These are phyloP conservation scores for Bacidia rubella DNA, from an alignment of 495 filamentous ascomycete genomes.

Conservation along the genomic window DNA sequence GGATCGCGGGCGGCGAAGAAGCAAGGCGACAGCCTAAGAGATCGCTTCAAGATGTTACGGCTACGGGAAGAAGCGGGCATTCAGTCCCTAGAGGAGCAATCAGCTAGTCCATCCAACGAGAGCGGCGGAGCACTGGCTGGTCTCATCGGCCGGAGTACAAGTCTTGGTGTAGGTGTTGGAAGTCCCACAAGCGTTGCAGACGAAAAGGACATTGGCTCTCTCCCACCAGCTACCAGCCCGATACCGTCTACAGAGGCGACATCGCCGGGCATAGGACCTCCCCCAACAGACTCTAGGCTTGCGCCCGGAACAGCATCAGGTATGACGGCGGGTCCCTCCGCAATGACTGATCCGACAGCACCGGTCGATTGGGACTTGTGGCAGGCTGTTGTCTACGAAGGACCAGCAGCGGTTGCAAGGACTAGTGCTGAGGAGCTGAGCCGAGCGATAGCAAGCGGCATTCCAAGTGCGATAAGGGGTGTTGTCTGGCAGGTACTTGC, in stretches of 20 bases:
- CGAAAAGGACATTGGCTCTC: conserved; percentile 36
- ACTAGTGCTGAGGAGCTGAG: conserved; percentile 81
- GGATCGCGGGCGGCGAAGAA: conserved; percentile 31
- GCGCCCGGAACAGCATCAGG: conserved; percentile 76
- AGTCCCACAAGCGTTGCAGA: conserved; percentile 42
- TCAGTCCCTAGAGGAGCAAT: conserved; percentile 32
- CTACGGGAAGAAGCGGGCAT: conserved; percentile 66
- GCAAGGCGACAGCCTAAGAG: conserved; percentile 58
- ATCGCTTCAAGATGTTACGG: conserved; percentile 73
- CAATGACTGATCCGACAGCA: conserved; percentile 44
- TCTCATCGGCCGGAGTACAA: conserved; percentile 32
- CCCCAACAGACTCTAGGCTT: conserved; percentile 44
- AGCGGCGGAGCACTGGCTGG: conserved; percentile 28
- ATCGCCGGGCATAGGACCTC: conserved; percentile 35
- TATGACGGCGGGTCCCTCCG: conserved; percentile 54
- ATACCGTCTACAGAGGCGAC: conserved; percentile 22
- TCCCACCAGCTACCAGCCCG: conserved; percentile 14
- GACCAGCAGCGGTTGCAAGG: conserved; percentile 69
- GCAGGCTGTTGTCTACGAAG: conserved; percentile 90
- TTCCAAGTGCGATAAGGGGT: conserved; percentile 85
- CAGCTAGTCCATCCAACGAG: conserved; percentile 22
- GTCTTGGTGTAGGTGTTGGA: conserved; percentile 35
- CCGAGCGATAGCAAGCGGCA: conserved; percentile 79
- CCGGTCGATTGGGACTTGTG: conserved; percentile 95
- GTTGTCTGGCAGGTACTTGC: conserved; percentile 97